A percentile compares a stretch with the other conserved stretches of the same genome.
Evolutionary conservation across 2,329 filamentous ascomycete genomes (phyloP).

Genomic region (Achaetomium macrosporum): DNA sequence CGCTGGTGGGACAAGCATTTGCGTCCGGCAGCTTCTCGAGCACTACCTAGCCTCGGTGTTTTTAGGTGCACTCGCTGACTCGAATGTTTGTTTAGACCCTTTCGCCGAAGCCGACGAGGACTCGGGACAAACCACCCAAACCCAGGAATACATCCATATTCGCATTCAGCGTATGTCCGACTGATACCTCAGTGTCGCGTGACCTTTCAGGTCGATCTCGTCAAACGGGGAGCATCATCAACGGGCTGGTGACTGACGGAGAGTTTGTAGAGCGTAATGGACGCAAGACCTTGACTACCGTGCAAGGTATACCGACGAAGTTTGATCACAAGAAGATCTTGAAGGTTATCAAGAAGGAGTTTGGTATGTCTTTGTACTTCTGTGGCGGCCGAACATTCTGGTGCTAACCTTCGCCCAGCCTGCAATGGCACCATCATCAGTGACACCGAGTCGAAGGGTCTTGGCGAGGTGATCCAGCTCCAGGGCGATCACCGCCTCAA

Average conservation of each 20-base stretch:
- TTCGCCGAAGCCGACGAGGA: conserved; percentile 99
- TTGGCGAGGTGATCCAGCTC: conserved; percentile 99
- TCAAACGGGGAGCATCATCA: not conserved
- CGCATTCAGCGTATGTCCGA: conserved; percentile 87
- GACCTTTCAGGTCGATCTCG: not conserved
- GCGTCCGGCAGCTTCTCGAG: not conserved
- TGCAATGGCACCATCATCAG: conserved; percentile 99
- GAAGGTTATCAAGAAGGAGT: conserved; percentile 99
- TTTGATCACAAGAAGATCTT: conserved; percentile 99
- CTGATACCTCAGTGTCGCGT: conserved; percentile 6
- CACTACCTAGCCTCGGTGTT: not conserved
- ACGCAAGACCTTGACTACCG: conserved; percentile 99
- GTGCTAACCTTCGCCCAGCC: conserved; percentile 44
- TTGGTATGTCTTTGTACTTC: conserved; percentile 53
- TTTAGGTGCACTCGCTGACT: conserved; percentile 26
- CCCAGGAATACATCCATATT: conserved; percentile 98
- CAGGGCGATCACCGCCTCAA: conserved; percentile 99
- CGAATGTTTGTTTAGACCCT: conserved; percentile 65
- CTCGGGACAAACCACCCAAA: conserved; percentile 89
- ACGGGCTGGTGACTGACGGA: conserved; percentile 3
- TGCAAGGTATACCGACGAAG: conserved; percentile 97
- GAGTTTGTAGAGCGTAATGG: conserved; percentile 85
- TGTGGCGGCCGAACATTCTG: not conserved
- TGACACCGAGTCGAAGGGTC: conserved; percentile 64
- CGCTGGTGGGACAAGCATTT: not conserved